These are phyloP conservation scores for Debaryomycetaceae sp. DNA, from an alignment of 1,139 yeast species.

Conservation along the genomic window DNA sequence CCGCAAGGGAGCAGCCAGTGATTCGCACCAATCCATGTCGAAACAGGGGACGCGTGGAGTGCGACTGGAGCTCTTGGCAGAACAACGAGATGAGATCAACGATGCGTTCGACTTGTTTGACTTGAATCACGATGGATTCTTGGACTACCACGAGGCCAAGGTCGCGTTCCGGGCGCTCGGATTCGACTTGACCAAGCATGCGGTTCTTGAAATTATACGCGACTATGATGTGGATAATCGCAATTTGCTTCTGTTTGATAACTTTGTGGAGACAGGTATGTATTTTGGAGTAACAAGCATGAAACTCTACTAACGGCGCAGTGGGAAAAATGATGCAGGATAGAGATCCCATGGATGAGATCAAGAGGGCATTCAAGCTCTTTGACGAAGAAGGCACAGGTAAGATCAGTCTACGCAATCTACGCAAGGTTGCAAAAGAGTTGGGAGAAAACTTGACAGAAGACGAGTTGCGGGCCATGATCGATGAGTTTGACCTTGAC, in stretches of 20 bases:
- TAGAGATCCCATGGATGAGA: constrained; percentile 89
- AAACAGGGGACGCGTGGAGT: constrained; percentile 20
- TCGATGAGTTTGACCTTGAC: constrained; percentile 93
- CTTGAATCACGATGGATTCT: constrained; percentile 79
- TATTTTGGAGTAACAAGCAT: too few species aligned
- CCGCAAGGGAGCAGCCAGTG: constrained; percentile 4
- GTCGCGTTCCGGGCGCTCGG: constrained; percentile 93
- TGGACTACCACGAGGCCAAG: constrained; percentile 88
- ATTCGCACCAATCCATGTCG: constrained; percentile 2
- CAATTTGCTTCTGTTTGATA: constrained; percentile 66
- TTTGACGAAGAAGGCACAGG: constrained; percentile 90
- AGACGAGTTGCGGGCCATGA: constrained; percentile 92
- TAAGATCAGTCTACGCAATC: constrained; percentile 68
- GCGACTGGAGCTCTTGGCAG: constrained; percentile 66
- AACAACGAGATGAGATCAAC: constrained; percentile 83
- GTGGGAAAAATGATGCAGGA: constrained; percentile 71
- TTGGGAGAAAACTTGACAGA: constrained; percentile 87
- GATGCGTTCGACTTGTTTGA: constrained; percentile 93
- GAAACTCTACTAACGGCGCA: constrained; percentile 8
- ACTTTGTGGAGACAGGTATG: constrained; percentile 64
- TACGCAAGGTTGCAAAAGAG: constrained; percentile 85
- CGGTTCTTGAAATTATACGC: constrained; percentile 69
- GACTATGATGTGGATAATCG: constrained; percentile 75
- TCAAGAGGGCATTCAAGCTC: constrained; percentile 76
- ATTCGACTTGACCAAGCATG: constrained; percentile 72